Evolutionary conservation across 768 basidiomycete species (phyloP), one percentile per base, ranked within the genome.

Genomic region (Serpula lacrymans): DNA sequence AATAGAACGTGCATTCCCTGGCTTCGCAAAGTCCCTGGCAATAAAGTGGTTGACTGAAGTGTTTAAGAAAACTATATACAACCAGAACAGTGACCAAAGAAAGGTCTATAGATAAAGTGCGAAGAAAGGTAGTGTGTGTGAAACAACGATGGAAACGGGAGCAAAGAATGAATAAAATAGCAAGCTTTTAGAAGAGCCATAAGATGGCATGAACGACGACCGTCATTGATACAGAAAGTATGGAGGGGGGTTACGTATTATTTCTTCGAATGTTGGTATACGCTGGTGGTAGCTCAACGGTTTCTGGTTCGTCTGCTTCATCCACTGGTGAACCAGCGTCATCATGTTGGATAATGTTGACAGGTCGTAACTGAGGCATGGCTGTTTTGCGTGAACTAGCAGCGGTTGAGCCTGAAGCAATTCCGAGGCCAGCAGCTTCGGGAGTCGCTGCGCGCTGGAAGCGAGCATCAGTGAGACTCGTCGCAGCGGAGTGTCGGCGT

Each of bases 321-420:
- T 54, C 60, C 31, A 57, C 57, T 5, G 79, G 74, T 6, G 63
- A 63, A 1, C 88, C 88, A 0, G 84, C 88, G 55, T 91, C 88
- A 48, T 89, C 86, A 51, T 91, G 88, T 61, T 90, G 88, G 32
- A 90, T 74, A 52, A 88, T 77, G 54, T 90, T 89, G 24, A 91
- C 78, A 1, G 85, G 72, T 33, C 87, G 68, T 64, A 88, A 64
- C 46, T 62, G 67, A 39, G 72, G 59, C 28, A 56, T 56, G 2
- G 67, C 59, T 7, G 68, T 67, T 39, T 75, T 55, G 48, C 54
- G 61, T 30, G 62, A 64, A 39, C 52, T 56, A 18, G 42, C 51
- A 39, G 55, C 42, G 21, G 58, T 48, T 8, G 55, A 57, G 20
- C 50, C 48, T 35, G 63, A 26, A 46, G 33, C 6, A 38, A 47